phyloP scores from a whole-genome alignment of 305 asterid genomes.

The Rubia tinctorum region DNA sequence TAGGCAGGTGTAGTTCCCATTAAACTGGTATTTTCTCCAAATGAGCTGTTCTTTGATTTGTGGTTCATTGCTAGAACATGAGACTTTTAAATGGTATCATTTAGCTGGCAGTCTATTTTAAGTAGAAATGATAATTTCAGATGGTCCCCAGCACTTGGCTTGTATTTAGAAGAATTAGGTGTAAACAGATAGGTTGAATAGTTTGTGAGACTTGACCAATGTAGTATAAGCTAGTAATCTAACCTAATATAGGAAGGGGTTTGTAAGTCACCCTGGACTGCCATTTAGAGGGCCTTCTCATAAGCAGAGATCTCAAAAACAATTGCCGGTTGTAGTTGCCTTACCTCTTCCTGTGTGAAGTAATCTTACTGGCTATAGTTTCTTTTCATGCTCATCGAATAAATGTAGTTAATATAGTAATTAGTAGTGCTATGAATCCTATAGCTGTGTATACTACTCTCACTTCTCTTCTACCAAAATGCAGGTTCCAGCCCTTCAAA shows the following conservation, averaged over 20 bases:
- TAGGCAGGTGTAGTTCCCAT: too few relatives aligned
- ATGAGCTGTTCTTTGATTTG: background rate
- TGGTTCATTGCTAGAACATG: background rate
- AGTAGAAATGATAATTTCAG: background rate
- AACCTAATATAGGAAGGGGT: background rate
- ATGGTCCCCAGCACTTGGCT: background rate
- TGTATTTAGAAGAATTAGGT: background rate
- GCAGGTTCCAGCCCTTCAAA: constrained; percentile 97
- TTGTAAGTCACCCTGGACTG: too few relatives aligned
- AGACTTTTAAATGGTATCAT: background rate
- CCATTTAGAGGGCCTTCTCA: too few relatives aligned
- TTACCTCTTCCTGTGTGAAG: too few relatives aligned
- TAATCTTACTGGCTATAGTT: background rate
- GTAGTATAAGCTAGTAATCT: background rate
- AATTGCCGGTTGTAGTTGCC: too few relatives aligned
- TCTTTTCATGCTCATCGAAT: background rate
- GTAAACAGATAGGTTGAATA: background rate
- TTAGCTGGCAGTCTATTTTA: background rate
- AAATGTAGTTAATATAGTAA: background rate
- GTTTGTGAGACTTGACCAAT: constrained; percentile 1
- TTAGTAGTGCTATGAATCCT: too few relatives aligned
- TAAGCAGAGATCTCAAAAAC: too few relatives aligned
- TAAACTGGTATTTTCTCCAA: background rate
- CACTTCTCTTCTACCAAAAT: background rate
- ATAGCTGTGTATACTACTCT: background rate